Evolutionary conservation across 2,329 filamentous ascomycete species (phyloP).

Genomic region (Neophaeococcomyces mojaviensis): DNA sequence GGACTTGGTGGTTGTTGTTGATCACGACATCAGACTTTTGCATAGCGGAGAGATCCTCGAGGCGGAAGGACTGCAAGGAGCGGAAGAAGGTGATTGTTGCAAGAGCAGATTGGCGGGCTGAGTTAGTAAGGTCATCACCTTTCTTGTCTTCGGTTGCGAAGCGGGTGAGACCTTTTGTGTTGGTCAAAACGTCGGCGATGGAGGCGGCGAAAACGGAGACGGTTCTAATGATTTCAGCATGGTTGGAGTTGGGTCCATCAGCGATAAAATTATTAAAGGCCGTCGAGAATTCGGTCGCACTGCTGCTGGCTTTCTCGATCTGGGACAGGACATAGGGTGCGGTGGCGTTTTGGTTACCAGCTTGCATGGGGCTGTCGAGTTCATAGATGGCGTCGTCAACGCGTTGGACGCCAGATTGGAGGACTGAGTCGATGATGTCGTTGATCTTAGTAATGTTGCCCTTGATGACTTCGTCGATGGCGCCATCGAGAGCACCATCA

Average conservation of each 20-base stretch:
- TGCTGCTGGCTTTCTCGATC: conserved; percentile 91
- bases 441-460: conserved; percentile 88
- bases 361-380: conserved; percentile 94
- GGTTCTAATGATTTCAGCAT: conserved; percentile 85
- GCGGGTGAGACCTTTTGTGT: conserved; percentile 88
- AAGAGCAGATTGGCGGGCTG: conserved; percentile 74
- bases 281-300: conserved; percentile 97
- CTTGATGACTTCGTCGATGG: conserved; percentile 82
- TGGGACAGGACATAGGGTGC: conserved; percentile 92
- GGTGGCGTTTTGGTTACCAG: conserved; percentile 95
- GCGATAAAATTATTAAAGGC: conserved; percentile 98
- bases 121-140: conserved; percentile 73
- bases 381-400: conserved; percentile 97
- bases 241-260: conserved; percentile 83
- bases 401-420: conserved; percentile 84
- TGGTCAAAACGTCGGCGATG: conserved; percentile 83
- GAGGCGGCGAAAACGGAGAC: conserved; percentile 86
- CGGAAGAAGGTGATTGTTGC: conserved; percentile 94
- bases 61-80: conserved; percentile 81
- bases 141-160: conserved; percentile 96
- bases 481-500: conserved; percentile 75
- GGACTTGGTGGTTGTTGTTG: conserved; percentile 93
- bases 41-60: conserved; percentile 81
- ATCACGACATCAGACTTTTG: conserved; percentile 97
- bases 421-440: conserved; percentile 92